Base-by-base conservation (phyloP, 2,329 filamentous ascomycete genomes). In the Orbilia brochopaga region DNA sequence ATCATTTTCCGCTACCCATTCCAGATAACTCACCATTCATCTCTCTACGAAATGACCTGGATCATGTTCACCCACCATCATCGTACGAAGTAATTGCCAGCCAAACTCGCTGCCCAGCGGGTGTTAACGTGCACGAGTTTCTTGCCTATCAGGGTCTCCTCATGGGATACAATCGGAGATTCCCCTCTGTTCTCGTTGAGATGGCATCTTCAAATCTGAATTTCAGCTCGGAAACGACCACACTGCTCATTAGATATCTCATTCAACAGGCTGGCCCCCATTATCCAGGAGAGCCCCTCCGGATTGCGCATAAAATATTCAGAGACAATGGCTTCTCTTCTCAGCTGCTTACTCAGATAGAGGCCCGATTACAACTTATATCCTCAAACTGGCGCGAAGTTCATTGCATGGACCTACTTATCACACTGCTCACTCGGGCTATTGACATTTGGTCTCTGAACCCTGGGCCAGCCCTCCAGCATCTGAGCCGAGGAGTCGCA, bases 351-450 rank as follows among this genome's bases (percentile, higher is more conserved):
- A 77, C 82, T 0, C 82, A 85, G 37, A 75, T 90, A 0, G 74
- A 79, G 0, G 67, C 77, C n/a, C 81, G 82, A 0, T 64, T 89
- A 0, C 75, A 79, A 0, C 75, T 77, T 0, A 83, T 90, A 6
- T 76, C 77, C 0, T 77, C 79, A 0, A 89, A 86, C 50, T 88
- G 86, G 84, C 81, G 86, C 0, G 87, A 90, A 70, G 79, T 79
- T 0, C 78, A 84, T 57, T 81, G 82, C 13, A 88, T 90, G 85
- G 83, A 85, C 2, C 80, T 83, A 0, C 60, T 88, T 1, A 80
- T 88, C 3, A 84, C 81, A 0, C 74, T 89, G 0, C 75, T 80
- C 0, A 75, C 86, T 0, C 81, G 84, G 1, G 50, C 46, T 2
- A 55, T 64, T 3, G 59, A 70, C 23, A 74, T 77, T 0, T 81